Conservation (phyloP, 2,329 filamentous ascomycete genomes). For the Emydomyces testavorans region DNA sequence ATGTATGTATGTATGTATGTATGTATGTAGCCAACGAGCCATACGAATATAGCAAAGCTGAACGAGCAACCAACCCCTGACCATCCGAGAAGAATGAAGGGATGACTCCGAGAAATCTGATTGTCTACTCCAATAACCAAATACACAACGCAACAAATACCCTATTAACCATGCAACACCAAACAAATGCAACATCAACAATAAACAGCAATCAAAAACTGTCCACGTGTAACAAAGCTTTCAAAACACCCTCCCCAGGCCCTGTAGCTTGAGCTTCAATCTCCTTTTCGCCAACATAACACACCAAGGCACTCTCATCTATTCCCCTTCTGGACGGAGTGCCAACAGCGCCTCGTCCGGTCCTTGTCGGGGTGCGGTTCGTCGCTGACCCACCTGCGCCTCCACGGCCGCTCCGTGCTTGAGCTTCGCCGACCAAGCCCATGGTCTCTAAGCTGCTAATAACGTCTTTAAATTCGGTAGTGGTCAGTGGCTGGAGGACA, state of each 20-base stretch:
- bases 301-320: conserved; percentile 70
- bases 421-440: conserved; percentile 59
- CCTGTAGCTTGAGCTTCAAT: conserved; percentile 56
- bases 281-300: conserved; percentile 69
- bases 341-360: conserved; percentile 45
- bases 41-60: too few relatives aligned
- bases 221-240: conserved; percentile 21
- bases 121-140: not conserved
- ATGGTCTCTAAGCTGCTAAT: conserved; percentile 79
- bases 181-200: conserved; percentile 10
- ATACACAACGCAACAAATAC: not conserved
- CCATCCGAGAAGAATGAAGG: too few relatives aligned
- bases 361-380: conserved; percentile 59
- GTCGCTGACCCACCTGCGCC: conserved; percentile 33
- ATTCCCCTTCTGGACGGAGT: conserved; percentile 38
- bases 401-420: conserved; percentile 61
- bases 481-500: conserved; percentile 77
- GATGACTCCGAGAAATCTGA: too few relatives aligned
- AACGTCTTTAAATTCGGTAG: conserved; percentile 89
- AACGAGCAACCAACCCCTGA: too few relatives aligned
- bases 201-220: conserved; percentile 5
- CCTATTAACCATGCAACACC: not conserved
- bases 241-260: conserved; percentile 39
- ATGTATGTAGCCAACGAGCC: too few relatives aligned
- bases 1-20: too few relatives aligned